phyloP scores from a whole-genome alignment of 805 yeast genomes.

The Tetrapisispora phaffii region DNA sequence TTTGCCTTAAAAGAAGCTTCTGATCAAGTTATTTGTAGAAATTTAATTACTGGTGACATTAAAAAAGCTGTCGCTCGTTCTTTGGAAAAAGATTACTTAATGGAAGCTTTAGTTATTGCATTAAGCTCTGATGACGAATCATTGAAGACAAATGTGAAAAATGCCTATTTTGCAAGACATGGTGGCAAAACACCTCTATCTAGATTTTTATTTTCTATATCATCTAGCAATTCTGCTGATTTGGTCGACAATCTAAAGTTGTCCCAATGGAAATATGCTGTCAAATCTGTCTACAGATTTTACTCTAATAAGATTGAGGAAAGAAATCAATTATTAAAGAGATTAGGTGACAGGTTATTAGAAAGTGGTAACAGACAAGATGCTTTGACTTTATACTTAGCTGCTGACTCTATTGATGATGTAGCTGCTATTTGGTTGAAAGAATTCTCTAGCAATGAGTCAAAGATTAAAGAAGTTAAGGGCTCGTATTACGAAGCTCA shows the following conservation, averaged over 20 bases:
- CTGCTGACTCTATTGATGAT: slow-evolving; percentile 72
- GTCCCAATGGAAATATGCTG: slow-evolving; percentile 72
- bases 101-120: slow-evolving; percentile 79
- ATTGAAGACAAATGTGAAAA: slow-evolving; percentile 57
- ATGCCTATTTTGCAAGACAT: slow-evolving; percentile 56
- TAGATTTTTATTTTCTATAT: slow-evolving; percentile 60
- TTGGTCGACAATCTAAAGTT: slow-evolving; percentile 71
- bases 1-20: slow-evolving; percentile 40
- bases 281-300: slow-evolving; percentile 51
- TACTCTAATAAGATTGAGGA: slow-evolving; percentile 39
- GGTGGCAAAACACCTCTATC: slow-evolving; percentile 45
- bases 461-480: slow-evolving; percentile 30
- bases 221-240: slow-evolving; percentile 50
- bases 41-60: slow-evolving; percentile 52
- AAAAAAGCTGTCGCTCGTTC: slow-evolving; percentile 60
- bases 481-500: slow-evolving; percentile 73
- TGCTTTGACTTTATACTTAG: slow-evolving; percentile 69
- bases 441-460: slow-evolving; percentile 49
- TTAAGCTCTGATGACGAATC: slow-evolving; percentile 48
- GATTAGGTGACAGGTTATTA: slow-evolving; percentile 71
- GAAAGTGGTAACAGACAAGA: slow-evolving; percentile 49
- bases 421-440: slow-evolving; percentile 75
- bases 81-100: slow-evolving; percentile 48
- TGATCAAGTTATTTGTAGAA: slow-evolving; percentile 37
- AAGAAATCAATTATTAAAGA: slow-evolving; percentile 46